Evolutionary conservation across 179 eudicot species (phyloP).

Genomic region (Silene coronaria): DNA sequence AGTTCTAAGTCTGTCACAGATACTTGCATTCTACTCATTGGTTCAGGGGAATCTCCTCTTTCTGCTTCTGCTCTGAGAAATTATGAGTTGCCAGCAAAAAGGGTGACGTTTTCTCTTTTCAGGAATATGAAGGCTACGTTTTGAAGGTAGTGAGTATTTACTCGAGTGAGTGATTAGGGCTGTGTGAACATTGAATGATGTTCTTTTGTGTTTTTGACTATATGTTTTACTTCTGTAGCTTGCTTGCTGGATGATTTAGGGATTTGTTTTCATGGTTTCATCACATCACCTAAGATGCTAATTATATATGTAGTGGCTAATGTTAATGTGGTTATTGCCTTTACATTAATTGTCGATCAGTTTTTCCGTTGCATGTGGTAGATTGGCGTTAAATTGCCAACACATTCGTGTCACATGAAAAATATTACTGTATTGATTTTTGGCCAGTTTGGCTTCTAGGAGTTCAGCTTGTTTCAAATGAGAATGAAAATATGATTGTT

Average conservation of each 20-base stretch:
- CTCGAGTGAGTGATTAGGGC: too few species aligned
- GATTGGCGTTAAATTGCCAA: too few species aligned
- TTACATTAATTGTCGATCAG: too few species aligned
- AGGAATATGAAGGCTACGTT: neutral
- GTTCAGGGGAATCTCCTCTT: conserved; percentile 58
- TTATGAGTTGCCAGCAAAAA: conserved; percentile 70
- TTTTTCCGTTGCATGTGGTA: too few species aligned
- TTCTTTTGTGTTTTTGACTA: too few species aligned
- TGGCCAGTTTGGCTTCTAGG: too few species aligned
- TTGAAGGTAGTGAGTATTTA: neutral
- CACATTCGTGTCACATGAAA: too few species aligned
- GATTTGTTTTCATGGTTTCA: neutral
- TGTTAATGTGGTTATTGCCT: neutral
- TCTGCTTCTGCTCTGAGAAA: conserved; percentile 67
- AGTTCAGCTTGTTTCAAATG: too few species aligned
- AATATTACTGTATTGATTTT: too few species aligned
- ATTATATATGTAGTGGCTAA: neutral
- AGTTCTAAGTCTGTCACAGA: conserved; percentile 47
- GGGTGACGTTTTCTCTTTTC: conserved; percentile 33
- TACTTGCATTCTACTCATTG: conserved; percentile 70
- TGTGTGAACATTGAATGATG: too few species aligned
- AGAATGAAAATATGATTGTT: too few species aligned
- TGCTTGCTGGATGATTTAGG: neutral
- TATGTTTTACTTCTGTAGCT: too few species aligned
- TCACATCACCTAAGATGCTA: neutral